Conservation (phyloP, 352 stramenopile genomes). For the Thraustochytrium striatum region DNA sequence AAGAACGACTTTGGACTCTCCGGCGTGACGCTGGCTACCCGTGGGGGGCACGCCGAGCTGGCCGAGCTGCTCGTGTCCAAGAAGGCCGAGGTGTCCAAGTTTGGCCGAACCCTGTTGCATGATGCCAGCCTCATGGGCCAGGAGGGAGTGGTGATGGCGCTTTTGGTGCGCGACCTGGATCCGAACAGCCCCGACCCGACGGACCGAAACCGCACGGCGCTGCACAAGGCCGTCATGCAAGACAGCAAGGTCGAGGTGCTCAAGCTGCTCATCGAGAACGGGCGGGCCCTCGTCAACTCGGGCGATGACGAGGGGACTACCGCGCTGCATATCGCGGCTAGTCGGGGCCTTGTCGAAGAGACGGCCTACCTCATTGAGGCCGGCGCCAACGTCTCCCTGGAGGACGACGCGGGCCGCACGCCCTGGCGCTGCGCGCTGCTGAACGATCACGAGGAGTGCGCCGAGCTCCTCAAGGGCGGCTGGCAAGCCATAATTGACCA, state of each 20-base stretch:
- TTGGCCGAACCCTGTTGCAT: constrained; percentile 20
- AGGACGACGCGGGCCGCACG: constrained; percentile 13
- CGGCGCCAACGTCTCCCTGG: neutral
- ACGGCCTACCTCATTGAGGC: constrained; percentile 7
- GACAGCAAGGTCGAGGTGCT: constrained; percentile 17
- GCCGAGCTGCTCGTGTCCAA: constrained; percentile 36
- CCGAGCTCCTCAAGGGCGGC: neutral
- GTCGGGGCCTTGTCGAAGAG: neutral
- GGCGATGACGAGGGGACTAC: constrained; percentile 4
- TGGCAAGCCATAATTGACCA: constrained; percentile 36
- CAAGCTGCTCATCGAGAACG: constrained; percentile 21
- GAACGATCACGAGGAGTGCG: constrained; percentile 14
- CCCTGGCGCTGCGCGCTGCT: constrained; percentile 29
- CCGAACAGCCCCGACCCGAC: constrained; percentile 7
- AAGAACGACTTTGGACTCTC: constrained; percentile 30
- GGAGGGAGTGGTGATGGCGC: constrained; percentile 8
- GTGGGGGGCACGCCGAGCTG: constrained; percentile 16
- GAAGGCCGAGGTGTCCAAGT: constrained; percentile 1
- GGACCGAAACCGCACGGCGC: neutral
- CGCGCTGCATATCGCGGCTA: constrained; percentile 23
- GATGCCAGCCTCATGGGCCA: constrained; percentile 27
- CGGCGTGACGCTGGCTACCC: constrained; percentile 7
- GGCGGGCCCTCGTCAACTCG: constrained; percentile 1
- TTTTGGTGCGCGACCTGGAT: constrained; percentile 33
- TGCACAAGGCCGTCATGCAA: neutral